These are phyloP conservation scores for Corymbia calophylla DNA, from an alignment of 441 rosid genomes.

Conservation along the genomic window DNA sequence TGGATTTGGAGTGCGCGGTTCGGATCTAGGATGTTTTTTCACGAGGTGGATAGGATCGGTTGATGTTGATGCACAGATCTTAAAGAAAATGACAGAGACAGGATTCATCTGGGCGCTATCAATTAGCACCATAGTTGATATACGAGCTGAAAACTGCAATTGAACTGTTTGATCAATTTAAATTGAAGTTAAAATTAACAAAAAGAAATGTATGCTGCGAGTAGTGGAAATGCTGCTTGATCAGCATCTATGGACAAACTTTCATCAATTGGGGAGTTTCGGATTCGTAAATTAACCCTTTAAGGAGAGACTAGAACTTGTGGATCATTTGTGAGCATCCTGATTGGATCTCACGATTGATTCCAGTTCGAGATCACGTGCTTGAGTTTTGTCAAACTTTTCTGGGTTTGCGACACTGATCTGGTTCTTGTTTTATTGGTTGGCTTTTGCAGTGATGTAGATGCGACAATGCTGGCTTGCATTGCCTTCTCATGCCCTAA, in stretches of 20 bases:
- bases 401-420: neutral
- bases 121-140: neutral
- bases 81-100: neutral
- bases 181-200: neutral
- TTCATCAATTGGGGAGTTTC: neutral
- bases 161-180: neutral
- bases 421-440: neutral
- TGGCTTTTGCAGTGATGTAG: constrained; percentile 67
- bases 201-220: neutral
- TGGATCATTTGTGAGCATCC: neutral
- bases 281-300: neutral
- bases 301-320: neutral
- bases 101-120: neutral
- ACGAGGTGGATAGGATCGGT: neutral
- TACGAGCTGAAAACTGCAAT: neutral
- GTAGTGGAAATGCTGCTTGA: neutral
- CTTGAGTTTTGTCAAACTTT: neutral
- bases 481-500: constrained; percentile 88
- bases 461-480: constrained; percentile 86
- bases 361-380: neutral
- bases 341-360: neutral
- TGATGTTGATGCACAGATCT: neutral
- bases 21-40: constrained; percentile 29
- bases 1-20: neutral
- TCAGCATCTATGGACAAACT: neutral